A percentile compares a stretch with the other conserved stretches of the same genome.
Evolutionary conservation across 2,329 filamentous ascomycete species (phyloP).

Genomic region (Aspergillus ochraceus): DNA sequence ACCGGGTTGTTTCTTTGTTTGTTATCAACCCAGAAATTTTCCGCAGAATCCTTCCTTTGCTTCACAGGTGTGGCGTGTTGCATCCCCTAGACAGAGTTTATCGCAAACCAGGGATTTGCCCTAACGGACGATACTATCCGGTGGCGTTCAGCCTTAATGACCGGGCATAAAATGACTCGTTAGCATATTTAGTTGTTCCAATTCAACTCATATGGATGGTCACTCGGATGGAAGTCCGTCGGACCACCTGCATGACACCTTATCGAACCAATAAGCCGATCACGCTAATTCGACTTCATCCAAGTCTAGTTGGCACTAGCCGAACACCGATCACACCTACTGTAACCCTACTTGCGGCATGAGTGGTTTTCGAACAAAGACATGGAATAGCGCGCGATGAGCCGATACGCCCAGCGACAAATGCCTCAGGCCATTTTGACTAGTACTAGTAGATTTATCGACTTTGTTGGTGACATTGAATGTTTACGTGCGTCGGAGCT

Average conservation of each 20-base stretch:
- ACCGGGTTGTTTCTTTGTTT: too few species aligned
- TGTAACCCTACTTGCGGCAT: background rate
- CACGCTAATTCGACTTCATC: too few species aligned
- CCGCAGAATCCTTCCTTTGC: too few species aligned
- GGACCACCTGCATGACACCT: background rate
- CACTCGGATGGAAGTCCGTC: background rate
- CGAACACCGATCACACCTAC: background rate
- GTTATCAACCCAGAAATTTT: too few species aligned
- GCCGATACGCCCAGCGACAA: too few species aligned
- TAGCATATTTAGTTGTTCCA: background rate
- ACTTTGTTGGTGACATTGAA: too few species aligned
- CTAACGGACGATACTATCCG: background rate
- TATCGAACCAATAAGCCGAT: background rate
- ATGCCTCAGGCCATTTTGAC: too few species aligned
- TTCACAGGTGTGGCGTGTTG: too few species aligned
- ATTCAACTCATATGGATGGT: background rate
- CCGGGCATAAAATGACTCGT: background rate
- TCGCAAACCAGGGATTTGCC: background rate
- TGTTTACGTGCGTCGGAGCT: too few species aligned
- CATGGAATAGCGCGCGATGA: background rate
- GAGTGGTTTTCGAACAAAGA: background rate
- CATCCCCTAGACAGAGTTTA: background rate
- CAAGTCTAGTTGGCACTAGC: background rate
- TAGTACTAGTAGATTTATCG: too few species aligned
- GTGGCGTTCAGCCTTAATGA: background rate